phyloP scores from a whole-genome alignment of 225 moss, liverwort and hornwort genomes.

The Physcomitrium patens region DNA sequence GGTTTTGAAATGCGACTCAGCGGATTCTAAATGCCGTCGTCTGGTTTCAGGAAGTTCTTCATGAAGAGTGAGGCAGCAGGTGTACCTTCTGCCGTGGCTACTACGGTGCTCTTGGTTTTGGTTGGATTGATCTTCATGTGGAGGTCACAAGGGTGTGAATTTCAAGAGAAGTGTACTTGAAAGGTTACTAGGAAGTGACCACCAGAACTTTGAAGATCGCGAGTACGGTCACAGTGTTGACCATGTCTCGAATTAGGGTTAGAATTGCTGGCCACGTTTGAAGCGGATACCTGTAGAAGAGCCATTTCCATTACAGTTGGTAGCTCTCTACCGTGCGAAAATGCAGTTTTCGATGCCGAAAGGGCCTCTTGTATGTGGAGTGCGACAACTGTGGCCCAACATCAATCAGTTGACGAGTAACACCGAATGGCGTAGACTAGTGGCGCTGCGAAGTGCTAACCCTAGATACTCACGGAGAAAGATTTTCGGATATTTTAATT shows the following conservation, averaged over 20 bases:
- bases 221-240: neutral
- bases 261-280: neutral
- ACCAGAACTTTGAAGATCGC: neutral
- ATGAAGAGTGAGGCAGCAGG: neutral
- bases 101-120: neutral
- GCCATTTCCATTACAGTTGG: conserved; percentile 17
- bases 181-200: neutral
- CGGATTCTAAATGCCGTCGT: no score
- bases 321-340: neutral
- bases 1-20: no score
- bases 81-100: neutral
- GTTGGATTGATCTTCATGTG: neutral
- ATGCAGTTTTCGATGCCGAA: conserved; percentile 48
- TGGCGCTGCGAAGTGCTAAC: neutral
- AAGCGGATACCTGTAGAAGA: neutral
- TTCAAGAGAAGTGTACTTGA: neutral
- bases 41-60: neutral
- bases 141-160: neutral
- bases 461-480: neutral
- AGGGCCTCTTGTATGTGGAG: conserved; percentile 25
- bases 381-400: conserved; percentile 34
- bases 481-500: neutral
- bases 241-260: conserved; percentile 7
- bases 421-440: conserved; percentile 8
- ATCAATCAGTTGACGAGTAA: conserved; percentile 9